Evolutionary conservation across 2,329 filamentous ascomycete genomes (phyloP).

Genomic region (Alternaria viburni): DNA sequence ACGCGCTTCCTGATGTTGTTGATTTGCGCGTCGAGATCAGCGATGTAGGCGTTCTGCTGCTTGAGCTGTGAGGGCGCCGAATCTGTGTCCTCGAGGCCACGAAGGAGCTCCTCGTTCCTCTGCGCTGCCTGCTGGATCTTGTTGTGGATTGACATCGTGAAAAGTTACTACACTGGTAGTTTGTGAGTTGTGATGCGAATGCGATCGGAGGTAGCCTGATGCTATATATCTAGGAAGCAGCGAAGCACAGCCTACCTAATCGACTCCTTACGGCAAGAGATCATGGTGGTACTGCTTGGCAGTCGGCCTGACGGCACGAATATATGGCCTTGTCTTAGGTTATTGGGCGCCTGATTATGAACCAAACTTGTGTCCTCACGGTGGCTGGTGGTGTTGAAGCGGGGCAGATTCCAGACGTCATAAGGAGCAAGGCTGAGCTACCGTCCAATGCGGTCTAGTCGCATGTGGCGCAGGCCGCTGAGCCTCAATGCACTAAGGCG

Average conservation of each 20-base stretch:
- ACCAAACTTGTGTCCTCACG: neutral
- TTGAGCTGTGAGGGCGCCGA: slow-evolving; percentile 37
- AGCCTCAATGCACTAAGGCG: neutral
- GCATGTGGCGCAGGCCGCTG: slow-evolving; percentile 5
- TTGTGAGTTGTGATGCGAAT: no score
- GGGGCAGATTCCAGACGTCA: slow-evolving; percentile 5
- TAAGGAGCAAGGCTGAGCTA: slow-evolving; percentile 7
- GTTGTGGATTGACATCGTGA: slow-evolving; percentile 29
- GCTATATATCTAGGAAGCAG: neutral
- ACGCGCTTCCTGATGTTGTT: slow-evolving; percentile 23
- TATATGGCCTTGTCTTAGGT: slow-evolving; percentile 8
- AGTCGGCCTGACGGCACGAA: slow-evolving; percentile 9
- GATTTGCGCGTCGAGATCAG: slow-evolving; percentile 35
- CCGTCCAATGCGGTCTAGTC: neutral
- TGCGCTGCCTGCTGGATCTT: slow-evolving; percentile 36
- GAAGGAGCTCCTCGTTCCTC: slow-evolving; percentile 33
- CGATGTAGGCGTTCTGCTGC: slow-evolving; percentile 39
- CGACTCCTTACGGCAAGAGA: neutral
- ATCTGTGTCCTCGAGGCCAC: slow-evolving; percentile 37
- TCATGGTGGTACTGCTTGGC: slow-evolving; percentile 11
- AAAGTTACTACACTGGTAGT: no score
- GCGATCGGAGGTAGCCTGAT: neutral
- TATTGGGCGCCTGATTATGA: slow-evolving; percentile 19
- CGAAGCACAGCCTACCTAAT: slow-evolving; percentile 4
- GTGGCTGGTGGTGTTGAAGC: slow-evolving; percentile 7